Conservation (phyloP, 179 eudicot genomes). For the Gypsophila paniculata region DNA sequence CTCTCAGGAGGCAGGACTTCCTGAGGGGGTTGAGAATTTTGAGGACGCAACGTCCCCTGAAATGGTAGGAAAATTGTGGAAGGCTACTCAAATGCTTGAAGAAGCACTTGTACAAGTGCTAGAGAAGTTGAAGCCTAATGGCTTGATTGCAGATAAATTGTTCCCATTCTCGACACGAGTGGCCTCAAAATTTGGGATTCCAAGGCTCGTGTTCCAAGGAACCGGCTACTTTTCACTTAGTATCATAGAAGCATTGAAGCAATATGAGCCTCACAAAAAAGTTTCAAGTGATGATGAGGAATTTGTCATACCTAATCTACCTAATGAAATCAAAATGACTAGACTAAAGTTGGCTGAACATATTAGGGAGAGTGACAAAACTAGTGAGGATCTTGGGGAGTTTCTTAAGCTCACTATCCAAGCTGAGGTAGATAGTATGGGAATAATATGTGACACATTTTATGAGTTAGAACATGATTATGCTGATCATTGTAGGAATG, state of each 20-base stretch:
- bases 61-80: slow-evolving; percentile 7
- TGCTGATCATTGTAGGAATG: slow-evolving; percentile 8
- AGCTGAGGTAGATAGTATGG: slow-evolving; percentile 21
- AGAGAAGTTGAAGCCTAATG: slow-evolving; percentile 19
- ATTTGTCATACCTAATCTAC: slow-evolving; percentile 26
- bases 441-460: slow-evolving; percentile 23
- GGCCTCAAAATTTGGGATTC: slow-evolving; percentile 28
- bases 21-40: slow-evolving; percentile 28
- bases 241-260: slow-evolving; percentile 10
- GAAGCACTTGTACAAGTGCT: slow-evolving; percentile 24
- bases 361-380: background rate
- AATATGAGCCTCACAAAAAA: slow-evolving; percentile 21
- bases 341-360: slow-evolving; percentile 21
- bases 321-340: slow-evolving; percentile 25
- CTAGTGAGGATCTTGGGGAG: background rate
- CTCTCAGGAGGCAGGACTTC: slow-evolving; percentile 24
- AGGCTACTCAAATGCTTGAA: slow-evolving; percentile 21
- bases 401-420: background rate
- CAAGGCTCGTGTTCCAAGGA: slow-evolving; percentile 34
- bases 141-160: slow-evolving; percentile 31
- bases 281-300: slow-evolving; percentile 15
- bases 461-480: slow-evolving; percentile 26
- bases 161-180: slow-evolving; percentile 27
- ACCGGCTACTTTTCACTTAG: slow-evolving; percentile 27
- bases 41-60: slow-evolving; percentile 17